Conservation (phyloP, 176 grass and related monocot genomes). For the Oryza glumipatula region DNA sequence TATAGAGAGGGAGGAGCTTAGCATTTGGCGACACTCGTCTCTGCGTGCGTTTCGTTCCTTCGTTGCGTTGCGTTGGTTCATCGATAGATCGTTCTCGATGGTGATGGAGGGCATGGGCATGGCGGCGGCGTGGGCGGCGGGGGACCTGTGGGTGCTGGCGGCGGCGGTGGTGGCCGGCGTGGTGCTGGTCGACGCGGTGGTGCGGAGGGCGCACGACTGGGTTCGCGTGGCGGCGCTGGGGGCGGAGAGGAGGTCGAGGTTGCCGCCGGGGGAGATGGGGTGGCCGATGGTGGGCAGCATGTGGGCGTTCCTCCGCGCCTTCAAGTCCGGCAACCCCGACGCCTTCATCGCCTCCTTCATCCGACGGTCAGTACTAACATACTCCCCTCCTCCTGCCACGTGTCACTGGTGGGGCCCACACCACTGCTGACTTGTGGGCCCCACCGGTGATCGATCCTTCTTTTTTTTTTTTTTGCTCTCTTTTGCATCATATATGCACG, state of each 20-base stretch:
- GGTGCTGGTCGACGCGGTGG: background rate
- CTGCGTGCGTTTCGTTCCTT: no score
- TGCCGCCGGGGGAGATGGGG: conserved; percentile 91
- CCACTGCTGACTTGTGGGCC: background rate
- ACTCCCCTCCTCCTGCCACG: background rate
- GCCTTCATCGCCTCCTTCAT: conserved; percentile 74
- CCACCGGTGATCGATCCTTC: background rate
- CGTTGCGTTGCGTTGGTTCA: no score
- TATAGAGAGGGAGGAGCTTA: background rate
- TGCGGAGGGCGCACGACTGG: conserved; percentile 57
- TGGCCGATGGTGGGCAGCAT: conserved; percentile 89
- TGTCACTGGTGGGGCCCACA: no score
- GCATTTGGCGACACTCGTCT: background rate
- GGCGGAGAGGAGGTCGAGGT: conserved; percentile 17
- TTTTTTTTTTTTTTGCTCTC: no score
- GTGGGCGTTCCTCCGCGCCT: conserved; percentile 80
- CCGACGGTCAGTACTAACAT: conserved; percentile 48
- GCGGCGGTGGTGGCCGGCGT: background rate
- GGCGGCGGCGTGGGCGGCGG: no score
- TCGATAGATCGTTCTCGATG: no score
- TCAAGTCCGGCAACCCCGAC: conserved; percentile 79
- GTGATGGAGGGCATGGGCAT: no score
- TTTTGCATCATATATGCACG: no score
- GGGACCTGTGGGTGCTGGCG: background rate
- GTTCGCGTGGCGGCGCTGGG: conserved; percentile 47